A percentile compares a stretch with the other conserved stretches of the same genome.
These are phyloP conservation scores for Polygonum aviculare DNA, from an alignment of 148 eudicot species.

Conservation along the genomic window DNA sequence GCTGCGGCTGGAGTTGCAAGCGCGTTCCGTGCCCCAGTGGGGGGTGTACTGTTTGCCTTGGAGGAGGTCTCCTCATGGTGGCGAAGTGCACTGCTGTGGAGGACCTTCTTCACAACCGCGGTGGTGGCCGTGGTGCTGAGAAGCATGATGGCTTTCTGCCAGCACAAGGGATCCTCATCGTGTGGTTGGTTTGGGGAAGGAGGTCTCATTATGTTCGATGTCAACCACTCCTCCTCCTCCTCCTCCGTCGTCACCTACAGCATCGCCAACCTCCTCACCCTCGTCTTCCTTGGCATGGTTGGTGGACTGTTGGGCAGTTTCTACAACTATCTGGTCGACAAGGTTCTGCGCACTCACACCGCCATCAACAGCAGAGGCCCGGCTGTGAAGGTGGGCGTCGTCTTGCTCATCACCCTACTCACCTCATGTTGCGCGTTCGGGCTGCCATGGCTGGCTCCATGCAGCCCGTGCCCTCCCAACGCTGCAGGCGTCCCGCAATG, in stretches of 20 bases:
- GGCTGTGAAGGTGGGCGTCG: constrained; percentile 13
- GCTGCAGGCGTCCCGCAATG: constrained; percentile 32
- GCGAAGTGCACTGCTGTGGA: constrained; percentile 20
- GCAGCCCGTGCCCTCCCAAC: constrained; percentile 13
- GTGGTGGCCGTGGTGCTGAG: constrained; percentile 19
- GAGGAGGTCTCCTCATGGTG: constrained; percentile 65
- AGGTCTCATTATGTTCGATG: constrained; percentile 22
- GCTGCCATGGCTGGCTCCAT: constrained; percentile 18
- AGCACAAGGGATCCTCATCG: neutral
- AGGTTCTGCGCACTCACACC: constrained; percentile 16
- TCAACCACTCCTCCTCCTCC: neutral
- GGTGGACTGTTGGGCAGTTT: constrained; percentile 19
- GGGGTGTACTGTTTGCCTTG: constrained; percentile 49
- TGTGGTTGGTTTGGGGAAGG: constrained; percentile 21
- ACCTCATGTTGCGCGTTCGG: constrained; percentile 18
- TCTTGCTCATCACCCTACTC: constrained; percentile 12
- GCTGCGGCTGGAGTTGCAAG: constrained; percentile 58
- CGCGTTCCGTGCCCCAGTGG: constrained; percentile 63
- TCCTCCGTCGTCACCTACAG: constrained; percentile 9
- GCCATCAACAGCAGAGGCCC: constrained; percentile 23
- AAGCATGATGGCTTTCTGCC: constrained; percentile 13
- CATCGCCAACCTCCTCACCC: constrained; percentile 9
- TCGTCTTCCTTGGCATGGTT: constrained; percentile 12
- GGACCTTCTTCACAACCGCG: constrained; percentile 22
- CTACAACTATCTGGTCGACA: constrained; percentile 19